Base-by-base conservation (phyloP, 2,329 filamentous ascomycete genomes). In the Botrytis sinoallii region DNA sequence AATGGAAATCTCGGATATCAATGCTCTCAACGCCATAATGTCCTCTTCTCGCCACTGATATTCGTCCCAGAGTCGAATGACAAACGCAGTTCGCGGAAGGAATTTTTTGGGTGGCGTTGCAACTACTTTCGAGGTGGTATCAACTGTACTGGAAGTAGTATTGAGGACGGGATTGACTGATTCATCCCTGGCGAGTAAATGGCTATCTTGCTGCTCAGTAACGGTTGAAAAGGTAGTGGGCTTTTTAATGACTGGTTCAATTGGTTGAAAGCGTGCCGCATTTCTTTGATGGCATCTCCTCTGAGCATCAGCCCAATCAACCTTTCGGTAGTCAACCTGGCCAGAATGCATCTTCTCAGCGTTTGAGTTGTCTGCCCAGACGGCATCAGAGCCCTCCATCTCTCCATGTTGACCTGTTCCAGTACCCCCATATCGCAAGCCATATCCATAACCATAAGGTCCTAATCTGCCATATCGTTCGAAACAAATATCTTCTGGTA, bases 361-460 rank as follows among this genome's bases (percentile, higher is more conserved):
- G 16, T 65, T 73, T 12, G 75, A 75, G 20, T 74, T 73, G 65
- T 89, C 86, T 20, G 88, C 86, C 94, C 95, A 98, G 14, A 97
- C 91, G 35, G 88, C 85, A 60, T 95, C 92, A n/a, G 90, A 87
- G 5, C 94, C 95, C 77, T 96, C 92, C 68, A 87, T 90, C 76
- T 98, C 93, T 35, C 94, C 94, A 78, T 94, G 90, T 82, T 97
- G 88, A 18, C 93, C 95, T n/a, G 93, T 90, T 7, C 95, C 94
- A 40, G 92, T 90, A 2, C 95, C 95, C 20, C 95, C 95, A 76
- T 88, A 90, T 74, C 90, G 90, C 48, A 88, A 85, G 46, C 92
- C 93, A 82, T 98, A 98, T 14, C 95, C 95, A 75, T 94, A 89
- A 0, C 95, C 95, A 78, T 99, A 99, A 0, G 95, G 93, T 0